Conservation (phyloP, 169 alveolate species). For the Perkinsus chesapeaki region DNA sequence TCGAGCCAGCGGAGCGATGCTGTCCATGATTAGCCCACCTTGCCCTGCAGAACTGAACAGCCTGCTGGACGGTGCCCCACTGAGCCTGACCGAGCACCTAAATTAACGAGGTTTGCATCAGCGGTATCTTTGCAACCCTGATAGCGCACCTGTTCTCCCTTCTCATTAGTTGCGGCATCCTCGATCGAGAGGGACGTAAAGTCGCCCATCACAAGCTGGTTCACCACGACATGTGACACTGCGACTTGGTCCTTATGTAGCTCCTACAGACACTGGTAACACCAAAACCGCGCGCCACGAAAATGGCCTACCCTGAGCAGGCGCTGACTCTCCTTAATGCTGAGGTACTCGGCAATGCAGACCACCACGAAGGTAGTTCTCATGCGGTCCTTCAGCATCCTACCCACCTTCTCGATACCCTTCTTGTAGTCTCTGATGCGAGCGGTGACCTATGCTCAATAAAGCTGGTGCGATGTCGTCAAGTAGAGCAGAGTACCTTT, state of each 20-base stretch:
- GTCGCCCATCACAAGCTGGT: slow-evolving; percentile 62
- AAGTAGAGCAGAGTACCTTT: slow-evolving; percentile 19
- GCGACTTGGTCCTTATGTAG: slow-evolving; percentile 70
- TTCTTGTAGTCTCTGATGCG: slow-evolving; percentile 37
- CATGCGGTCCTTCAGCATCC: slow-evolving; percentile 33
- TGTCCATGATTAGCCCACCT: not conserved
- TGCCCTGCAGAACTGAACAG: not conserved
- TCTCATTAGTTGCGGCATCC: not conserved
- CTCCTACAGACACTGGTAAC: slow-evolving; percentile 37
- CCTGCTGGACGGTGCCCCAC: not conserved
- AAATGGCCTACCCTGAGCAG: slow-evolving; percentile 36
- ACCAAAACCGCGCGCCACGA: not conserved
- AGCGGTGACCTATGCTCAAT: slow-evolving; percentile 11
- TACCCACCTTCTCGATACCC: slow-evolving; percentile 26
- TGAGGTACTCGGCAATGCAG: slow-evolving; percentile 83
- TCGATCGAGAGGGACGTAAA: not conserved
- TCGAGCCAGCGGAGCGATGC: not conserved
- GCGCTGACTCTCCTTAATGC: slow-evolving; percentile 83
- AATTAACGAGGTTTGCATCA: not conserved
- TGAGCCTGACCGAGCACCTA: not conserved
- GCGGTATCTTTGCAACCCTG: not conserved
- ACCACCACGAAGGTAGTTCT: slow-evolving; percentile 82
- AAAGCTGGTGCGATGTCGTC: slow-evolving; percentile 31
- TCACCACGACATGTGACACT: slow-evolving; percentile 74
- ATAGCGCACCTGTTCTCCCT: not conserved